A percentile compares a stretch with the other conserved stretches of the same genome.
Conservation (phyloP, 768 basidiomycete species). For the Phylloporus rhodoxanthus region DNA sequence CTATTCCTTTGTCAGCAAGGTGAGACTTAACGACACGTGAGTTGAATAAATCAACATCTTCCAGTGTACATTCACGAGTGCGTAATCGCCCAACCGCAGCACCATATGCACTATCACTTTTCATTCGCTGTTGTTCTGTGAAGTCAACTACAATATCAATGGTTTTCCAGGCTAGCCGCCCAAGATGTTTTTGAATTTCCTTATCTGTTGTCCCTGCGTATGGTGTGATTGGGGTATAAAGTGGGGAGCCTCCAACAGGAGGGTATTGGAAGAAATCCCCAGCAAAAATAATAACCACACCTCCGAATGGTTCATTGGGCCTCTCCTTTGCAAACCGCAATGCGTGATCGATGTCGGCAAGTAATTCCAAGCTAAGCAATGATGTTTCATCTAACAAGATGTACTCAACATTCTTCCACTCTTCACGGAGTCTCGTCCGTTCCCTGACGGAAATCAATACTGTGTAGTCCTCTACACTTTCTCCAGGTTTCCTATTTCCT, state of each 20-base stretch:
- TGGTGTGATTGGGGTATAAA: background rate
- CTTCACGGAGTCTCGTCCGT: background rate
- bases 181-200: background rate
- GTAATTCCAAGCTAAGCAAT: background rate
- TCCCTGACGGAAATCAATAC: background rate
- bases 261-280: background rate
- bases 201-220: background rate
- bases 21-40: background rate
- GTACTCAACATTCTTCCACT: background rate
- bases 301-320: background rate
- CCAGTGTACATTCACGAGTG: background rate
- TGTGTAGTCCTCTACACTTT: background rate
- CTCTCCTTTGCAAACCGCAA: background rate
- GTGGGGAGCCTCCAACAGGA: background rate
- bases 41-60: background rate
- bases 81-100: no score
- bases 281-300: background rate
- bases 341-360: background rate
- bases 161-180: background rate
- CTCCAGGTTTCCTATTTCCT: background rate
- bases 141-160: background rate
- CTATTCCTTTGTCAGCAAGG: background rate
- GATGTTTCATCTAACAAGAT: background rate
- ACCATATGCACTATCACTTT: background rate
- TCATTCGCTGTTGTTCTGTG: background rate